Base-by-base conservation (phyloP, 305 asterid genomes). In the Plantago coronopus region DNA sequence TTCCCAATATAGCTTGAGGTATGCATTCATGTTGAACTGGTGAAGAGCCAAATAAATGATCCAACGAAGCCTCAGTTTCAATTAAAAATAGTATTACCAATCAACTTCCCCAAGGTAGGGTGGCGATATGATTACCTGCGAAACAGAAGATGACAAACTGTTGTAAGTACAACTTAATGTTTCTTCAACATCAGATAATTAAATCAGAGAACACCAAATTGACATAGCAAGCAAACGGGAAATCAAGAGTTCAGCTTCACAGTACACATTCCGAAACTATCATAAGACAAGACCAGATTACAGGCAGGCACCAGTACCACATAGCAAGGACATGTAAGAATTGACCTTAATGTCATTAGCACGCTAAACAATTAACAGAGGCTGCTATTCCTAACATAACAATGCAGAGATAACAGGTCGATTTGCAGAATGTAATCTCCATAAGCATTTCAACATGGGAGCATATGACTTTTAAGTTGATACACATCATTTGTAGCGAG, bases 11-110 rank as follows among this genome's bases (percentile, higher is more conserved):
- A 44, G 97, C 97, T 90, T 87, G 97, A 19, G 97, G 97, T 58
- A 90, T 90, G 76, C 97, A 87, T 79, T 90, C 97, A 6, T 90
- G 97, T 90, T 90, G 97, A 72, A 90, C 97, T 90, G 85, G 70
- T 74, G 96, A 87, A 80, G 87, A 81, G 76, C 89, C 86, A 87
- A 76, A 78, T 73, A 86, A 74, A 84, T 74, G 85, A 78, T 71
- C 85, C 79, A 84, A 78, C 81, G 82, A 76, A 77, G 86, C 89
- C 95, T 84, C 95, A 89, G 89, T 82, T 73, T 86, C 91, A 84
- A 78, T 74, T 75, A 75, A 79, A 80, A 89, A 84, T 82, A 65
- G 70, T 77, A 78, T 77, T 75, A 87, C 80, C 91, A 77, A 75
- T 82, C 75, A 79, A 84, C 85, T 72, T 84, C 95, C 79, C 85